phyloP scores from a whole-genome alignment of 1,284 basidiomycete species.

The Trichosporon sp. region DNA sequence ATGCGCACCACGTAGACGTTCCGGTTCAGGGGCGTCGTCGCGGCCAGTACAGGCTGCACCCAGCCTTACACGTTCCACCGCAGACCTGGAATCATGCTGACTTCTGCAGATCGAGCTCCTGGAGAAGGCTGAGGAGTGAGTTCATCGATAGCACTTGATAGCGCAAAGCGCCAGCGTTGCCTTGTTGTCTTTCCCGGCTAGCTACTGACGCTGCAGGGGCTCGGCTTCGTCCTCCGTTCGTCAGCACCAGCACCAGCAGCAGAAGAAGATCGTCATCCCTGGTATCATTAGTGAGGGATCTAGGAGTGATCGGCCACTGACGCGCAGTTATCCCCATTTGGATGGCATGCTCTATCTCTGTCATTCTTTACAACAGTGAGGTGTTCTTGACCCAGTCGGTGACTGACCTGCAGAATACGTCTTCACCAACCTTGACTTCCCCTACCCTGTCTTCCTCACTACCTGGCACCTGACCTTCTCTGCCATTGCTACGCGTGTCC shows the following conservation, averaged over 20 bases:
- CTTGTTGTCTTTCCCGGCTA: background rate
- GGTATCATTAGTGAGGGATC: constrained; percentile 44
- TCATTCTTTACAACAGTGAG: constrained; percentile 90
- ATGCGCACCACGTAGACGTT: background rate
- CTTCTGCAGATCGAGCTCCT: constrained; percentile 9
- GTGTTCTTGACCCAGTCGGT: background rate
- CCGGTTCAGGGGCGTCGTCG: background rate
- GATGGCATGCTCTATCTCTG: constrained; percentile 83
- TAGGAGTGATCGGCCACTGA: background rate
- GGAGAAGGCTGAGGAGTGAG: constrained; percentile 26
- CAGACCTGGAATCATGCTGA: background rate
- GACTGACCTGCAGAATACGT: constrained; percentile 58
- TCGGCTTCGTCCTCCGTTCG: background rate
- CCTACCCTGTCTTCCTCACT: constrained; percentile 79
- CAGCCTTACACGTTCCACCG: background rate
- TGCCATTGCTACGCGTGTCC: constrained; percentile 79
- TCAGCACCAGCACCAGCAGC: constrained; percentile 20
- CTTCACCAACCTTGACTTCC: constrained; percentile 76
- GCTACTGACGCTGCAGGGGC: constrained; percentile 4
- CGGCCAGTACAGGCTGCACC: background rate
- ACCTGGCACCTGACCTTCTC: constrained; percentile 83
- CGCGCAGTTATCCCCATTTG: constrained; percentile 48
- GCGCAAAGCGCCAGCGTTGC: background rate
- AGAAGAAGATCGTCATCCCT: constrained; percentile 50
- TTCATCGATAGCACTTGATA: background rate